These are phyloP conservation scores for Colletotrichum siamense DNA, from an alignment of 2,329 filamentous ascomycete genomes.

Conservation along the genomic window DNA sequence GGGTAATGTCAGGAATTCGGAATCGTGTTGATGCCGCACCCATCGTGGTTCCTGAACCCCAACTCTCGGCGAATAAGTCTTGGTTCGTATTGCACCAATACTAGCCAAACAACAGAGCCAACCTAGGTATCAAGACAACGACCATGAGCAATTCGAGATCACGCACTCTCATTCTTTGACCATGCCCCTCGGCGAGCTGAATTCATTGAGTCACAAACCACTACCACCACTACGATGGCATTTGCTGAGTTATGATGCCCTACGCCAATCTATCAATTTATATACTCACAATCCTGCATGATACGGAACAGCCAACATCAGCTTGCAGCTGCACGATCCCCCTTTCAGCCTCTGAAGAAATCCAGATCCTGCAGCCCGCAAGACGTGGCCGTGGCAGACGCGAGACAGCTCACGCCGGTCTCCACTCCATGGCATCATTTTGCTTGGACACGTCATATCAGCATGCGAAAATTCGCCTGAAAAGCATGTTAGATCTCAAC, in stretches of 20 bases:
- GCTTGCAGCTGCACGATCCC: fast-evolving
- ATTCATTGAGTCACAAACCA: no score
- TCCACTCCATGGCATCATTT: not conserved
- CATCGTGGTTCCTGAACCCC: not conserved
- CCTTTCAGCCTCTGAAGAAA: not conserved
- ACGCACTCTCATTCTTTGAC: no score
- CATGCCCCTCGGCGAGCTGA: not conserved
- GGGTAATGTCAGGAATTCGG: not conserved
- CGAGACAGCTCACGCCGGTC: not conserved
- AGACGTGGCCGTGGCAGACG: not conserved
- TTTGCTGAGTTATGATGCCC: fast-evolving
- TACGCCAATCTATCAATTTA: not conserved
- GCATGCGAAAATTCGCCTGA: not conserved
- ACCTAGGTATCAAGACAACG: no score
- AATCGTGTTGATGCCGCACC: not conserved
- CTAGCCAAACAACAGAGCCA: no score
- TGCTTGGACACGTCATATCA: not conserved
- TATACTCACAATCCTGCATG: fast-evolving
- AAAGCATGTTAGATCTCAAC: not conserved
- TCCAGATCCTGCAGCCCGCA: not conserved
- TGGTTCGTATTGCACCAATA: not conserved
- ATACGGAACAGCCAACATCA: not conserved
- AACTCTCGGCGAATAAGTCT: not conserved
- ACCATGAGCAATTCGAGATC: no score
- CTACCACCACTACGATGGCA: no score